A percentile compares a stretch with the other conserved stretches of the same genome.
Conservation (phyloP, 768 basidiomycete species). For the Coprinellus micaceus region DNA sequence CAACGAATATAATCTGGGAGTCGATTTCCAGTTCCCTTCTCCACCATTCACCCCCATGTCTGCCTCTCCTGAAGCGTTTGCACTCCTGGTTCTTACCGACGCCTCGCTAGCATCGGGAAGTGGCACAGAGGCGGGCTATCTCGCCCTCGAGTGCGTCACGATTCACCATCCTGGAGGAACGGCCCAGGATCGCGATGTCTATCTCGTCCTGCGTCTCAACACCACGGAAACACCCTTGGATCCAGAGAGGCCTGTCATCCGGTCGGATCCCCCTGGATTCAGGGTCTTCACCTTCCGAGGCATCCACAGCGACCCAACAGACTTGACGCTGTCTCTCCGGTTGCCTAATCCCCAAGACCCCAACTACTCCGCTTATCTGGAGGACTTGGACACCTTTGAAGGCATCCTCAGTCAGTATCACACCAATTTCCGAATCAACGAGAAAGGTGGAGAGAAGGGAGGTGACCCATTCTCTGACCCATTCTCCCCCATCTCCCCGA, state of each 20-base stretch:
- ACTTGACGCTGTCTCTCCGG: slow-evolving; percentile 35
- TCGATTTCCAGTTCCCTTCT: not conserved
- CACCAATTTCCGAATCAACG: slow-evolving; percentile 30
- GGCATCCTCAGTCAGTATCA: slow-evolving; percentile 64
- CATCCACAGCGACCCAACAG: slow-evolving; percentile 33
- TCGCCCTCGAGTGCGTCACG: slow-evolving; percentile 63
- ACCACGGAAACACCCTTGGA: slow-evolving; percentile 57
- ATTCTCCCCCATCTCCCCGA: not conserved
- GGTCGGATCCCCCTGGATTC: slow-evolving; percentile 30
- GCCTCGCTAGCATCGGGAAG: slow-evolving; percentile 37
- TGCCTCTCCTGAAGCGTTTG: slow-evolving; percentile 46
- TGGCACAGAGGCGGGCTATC: slow-evolving; percentile 36
- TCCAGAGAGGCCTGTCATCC: slow-evolving; percentile 46
- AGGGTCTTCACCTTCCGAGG: slow-evolving; percentile 44
- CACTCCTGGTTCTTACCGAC: slow-evolving; percentile 50
- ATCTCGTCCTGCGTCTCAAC: slow-evolving; percentile 60
- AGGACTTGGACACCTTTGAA: slow-evolving; percentile 65
- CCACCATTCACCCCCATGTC: not conserved
- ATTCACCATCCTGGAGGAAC: slow-evolving; percentile 33
- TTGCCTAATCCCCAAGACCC: slow-evolving; percentile 21
- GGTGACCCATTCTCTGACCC: not conserved
- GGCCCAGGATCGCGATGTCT: slow-evolving; percentile 50
- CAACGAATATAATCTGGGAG: not conserved
- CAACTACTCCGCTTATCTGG: slow-evolving; percentile 34
- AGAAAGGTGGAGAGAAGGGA: slow-evolving; percentile 9